Conservation (phyloP, 305 asterid genomes). For the Fraxinus floribunda region DNA sequence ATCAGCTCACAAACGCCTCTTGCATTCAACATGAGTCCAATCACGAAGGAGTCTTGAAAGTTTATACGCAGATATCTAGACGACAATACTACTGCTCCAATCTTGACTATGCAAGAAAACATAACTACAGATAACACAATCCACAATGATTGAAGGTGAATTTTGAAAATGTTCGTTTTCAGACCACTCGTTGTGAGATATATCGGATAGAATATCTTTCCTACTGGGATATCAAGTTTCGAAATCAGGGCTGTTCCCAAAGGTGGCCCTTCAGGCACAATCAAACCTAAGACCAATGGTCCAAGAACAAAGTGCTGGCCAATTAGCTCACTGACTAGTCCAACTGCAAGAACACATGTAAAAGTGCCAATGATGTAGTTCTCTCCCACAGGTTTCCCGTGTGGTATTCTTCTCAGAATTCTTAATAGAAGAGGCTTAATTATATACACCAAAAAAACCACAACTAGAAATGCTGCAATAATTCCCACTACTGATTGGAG, state of each 20-base stretch:
- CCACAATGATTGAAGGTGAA: constrained; percentile 39
- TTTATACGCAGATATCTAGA: constrained; percentile 35
- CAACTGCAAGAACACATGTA: constrained; percentile 23
- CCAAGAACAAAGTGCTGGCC: constrained; percentile 74
- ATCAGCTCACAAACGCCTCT: constrained; percentile 67
- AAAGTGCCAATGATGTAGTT: constrained; percentile 33
- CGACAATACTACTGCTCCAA: constrained; percentile 34
- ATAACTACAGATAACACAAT: constrained; percentile 32
- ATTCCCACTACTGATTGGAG: constrained; percentile 3
- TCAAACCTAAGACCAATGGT: constrained; percentile 33
- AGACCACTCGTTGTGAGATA: constrained; percentile 72
- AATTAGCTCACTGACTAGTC: constrained; percentile 46
- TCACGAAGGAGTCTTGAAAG: constrained; percentile 44
- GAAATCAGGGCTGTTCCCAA: constrained; percentile 46
- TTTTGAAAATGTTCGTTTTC: constrained; percentile 52
- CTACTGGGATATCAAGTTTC: constrained; percentile 54
- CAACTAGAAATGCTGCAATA: constrained; percentile 8
- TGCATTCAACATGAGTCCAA: constrained; percentile 60
- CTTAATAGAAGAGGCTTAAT: constrained; percentile 39
- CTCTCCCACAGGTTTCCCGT: constrained; percentile 45
- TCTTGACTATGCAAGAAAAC: constrained; percentile 37
- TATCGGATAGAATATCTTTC: constrained; percentile 60
- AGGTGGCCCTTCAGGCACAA: constrained; percentile 42
- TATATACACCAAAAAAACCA: constrained; percentile 16
- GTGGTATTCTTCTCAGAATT: constrained; percentile 31